These are phyloP conservation scores for Gryganskiella cystojenkinii DNA, from an alignment of 192 early-diverging fungal species.

Conservation along the genomic window DNA sequence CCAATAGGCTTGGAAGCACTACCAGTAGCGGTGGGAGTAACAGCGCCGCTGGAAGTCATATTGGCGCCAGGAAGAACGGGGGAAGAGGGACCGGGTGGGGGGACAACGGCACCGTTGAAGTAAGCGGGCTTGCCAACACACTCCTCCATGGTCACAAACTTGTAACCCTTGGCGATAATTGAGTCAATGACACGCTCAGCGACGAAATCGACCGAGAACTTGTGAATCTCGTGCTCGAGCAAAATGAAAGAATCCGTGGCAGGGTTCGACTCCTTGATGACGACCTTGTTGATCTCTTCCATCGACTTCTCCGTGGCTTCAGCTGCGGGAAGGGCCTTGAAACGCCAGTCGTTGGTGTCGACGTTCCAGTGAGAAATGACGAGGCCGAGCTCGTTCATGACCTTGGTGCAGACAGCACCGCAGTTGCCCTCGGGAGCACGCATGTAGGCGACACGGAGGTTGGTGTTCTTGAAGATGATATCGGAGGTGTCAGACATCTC, in stretches of 20 bases:
- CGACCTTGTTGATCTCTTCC: constrained; percentile 28
- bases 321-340: constrained; percentile 9
- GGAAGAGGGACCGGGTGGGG: neutral
- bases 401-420: constrained; percentile 25
- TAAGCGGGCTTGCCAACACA: constrained; percentile 51
- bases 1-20: neutral
- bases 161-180: constrained; percentile 43
- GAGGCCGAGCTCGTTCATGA: constrained; percentile 38
- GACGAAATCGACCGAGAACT: constrained; percentile 44
- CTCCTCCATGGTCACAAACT: constrained; percentile 54
- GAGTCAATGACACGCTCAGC: constrained; percentile 46
- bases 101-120: constrained; percentile 30
- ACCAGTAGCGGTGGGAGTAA: neutral
- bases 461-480: constrained; percentile 58
- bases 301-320: constrained; percentile 23
- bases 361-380: constrained; percentile 53
- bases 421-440: constrained; percentile 70
- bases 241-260: constrained; percentile 44
- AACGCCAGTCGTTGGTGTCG: constrained; percentile 55
- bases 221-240: constrained; percentile 56
- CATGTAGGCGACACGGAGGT: constrained; percentile 65
- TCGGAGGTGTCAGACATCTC: constrained; percentile 62
- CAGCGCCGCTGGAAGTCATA: neutral
- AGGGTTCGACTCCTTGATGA: constrained; percentile 35
- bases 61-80: neutral